Evolutionary conservation across 2,329 filamentous ascomycete genomes (phyloP).

Genomic region (Massarina eburnea): DNA sequence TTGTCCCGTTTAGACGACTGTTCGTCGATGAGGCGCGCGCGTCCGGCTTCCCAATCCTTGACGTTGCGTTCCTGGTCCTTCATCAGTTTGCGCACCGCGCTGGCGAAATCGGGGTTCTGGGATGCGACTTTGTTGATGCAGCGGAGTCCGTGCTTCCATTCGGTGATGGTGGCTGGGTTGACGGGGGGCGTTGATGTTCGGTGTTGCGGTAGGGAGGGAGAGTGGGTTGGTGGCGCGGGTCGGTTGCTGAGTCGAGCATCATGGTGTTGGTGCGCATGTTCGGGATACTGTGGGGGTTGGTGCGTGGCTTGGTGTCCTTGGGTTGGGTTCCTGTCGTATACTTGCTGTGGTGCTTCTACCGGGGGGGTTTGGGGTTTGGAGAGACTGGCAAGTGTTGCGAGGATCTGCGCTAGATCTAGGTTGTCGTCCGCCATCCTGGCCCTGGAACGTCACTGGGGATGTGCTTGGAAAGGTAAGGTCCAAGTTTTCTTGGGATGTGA

Average conservation of each 20-base stretch:
- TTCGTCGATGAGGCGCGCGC: slow-evolving; percentile 54
- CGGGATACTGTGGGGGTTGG: slow-evolving; percentile 4
- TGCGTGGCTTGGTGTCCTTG: slow-evolving; percentile 6
- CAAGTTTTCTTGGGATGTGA: too few species aligned
- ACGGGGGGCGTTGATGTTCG: slow-evolving; percentile 32
- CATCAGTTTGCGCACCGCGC: slow-evolving; percentile 55
- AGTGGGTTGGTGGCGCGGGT: slow-evolving; percentile 16
- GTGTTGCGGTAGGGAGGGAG: slow-evolving; percentile 16
- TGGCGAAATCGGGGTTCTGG: slow-evolving; percentile 47
- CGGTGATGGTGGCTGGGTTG: slow-evolving; percentile 51
- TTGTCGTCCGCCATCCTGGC: slow-evolving; percentile 38
- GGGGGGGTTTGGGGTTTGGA: slow-evolving; percentile 17
- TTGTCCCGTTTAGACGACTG: slow-evolving; percentile 56
- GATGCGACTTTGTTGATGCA: slow-evolving; percentile 51
- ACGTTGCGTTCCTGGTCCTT: slow-evolving; percentile 65
- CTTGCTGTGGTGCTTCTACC: slow-evolving; percentile 6
- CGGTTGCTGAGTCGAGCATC: slow-evolving; percentile 29
- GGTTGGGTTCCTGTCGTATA: slow-evolving; percentile 15
- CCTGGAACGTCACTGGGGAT: too few species aligned
- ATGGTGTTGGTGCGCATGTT: slow-evolving; percentile 9
- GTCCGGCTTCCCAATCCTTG: slow-evolving; percentile 60
- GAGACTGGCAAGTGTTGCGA: slow-evolving; percentile 37
- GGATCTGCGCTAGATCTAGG: slow-evolving; percentile 38
- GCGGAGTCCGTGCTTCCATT: slow-evolving; percentile 51
- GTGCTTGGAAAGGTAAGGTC: too few species aligned